Evolutionary conservation across 2,329 filamentous ascomycete species (phyloP).

Genomic region (Atkinsonella texensis): DNA sequence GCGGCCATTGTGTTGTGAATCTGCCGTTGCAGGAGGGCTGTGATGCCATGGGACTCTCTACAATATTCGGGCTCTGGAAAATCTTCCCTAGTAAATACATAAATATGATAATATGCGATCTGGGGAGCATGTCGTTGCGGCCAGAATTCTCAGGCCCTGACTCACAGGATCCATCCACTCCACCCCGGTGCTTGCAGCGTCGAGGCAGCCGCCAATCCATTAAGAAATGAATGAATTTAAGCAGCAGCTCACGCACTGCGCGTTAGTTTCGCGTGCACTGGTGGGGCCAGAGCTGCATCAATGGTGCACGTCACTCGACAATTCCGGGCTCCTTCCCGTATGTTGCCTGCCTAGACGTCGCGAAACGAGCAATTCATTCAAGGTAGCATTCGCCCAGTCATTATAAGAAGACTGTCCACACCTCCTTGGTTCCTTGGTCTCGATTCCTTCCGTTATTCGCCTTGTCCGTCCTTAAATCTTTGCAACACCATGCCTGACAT

Average conservation of each 20-base stretch:
- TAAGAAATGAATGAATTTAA: no score
- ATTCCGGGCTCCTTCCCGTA: slow-evolving; percentile 16
- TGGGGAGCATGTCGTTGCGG: slow-evolving; percentile 6
- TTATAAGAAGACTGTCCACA: slow-evolving; percentile 11
- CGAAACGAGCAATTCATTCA: neutral
- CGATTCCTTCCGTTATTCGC: slow-evolving; percentile 2
- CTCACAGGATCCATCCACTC: neutral
- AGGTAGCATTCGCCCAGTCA: slow-evolving; percentile 14
- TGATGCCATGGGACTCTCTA: neutral
- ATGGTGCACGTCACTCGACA: slow-evolving; percentile 22
- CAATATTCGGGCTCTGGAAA: slow-evolving; percentile 17
- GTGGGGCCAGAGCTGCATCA: slow-evolving; percentile 7
- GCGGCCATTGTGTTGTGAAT: slow-evolving; percentile 33
- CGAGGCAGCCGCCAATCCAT: slow-evolving; percentile 7
- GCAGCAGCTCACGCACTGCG: slow-evolving; percentile 26
- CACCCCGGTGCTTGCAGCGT: neutral
- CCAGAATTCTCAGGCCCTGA: slow-evolving; percentile 15
- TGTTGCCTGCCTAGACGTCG: slow-evolving; percentile 4
- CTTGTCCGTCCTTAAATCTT: slow-evolving; percentile 1
- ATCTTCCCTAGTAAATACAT: slow-evolving; percentile 12
- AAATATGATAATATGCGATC: neutral
- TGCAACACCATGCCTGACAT: slow-evolving; percentile 67
- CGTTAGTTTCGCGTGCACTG: slow-evolving; percentile 32
- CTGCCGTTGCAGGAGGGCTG: slow-evolving; percentile 7
- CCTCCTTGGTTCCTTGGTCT: neutral